Evolutionary conservation across 1,284 basidiomycete genomes (phyloP), one percentile per base, ranked within the genome.

Genomic region (Papiliotrema laurentii): DNA sequence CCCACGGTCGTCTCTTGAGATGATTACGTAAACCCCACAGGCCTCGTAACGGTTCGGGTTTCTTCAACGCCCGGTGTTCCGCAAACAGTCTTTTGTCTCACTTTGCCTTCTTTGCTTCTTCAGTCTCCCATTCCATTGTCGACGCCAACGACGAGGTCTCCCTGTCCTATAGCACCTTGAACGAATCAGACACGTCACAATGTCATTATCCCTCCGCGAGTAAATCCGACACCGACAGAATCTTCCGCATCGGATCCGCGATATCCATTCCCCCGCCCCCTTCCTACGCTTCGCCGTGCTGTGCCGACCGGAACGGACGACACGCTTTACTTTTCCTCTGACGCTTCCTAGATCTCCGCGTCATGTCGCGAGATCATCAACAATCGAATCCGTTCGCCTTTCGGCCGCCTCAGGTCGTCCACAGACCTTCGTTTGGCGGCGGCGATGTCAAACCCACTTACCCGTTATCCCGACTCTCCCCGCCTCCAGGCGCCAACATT

Each of bases 401-500:
- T 21, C 40, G 10, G 7, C 28, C 31, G 4, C 30, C 27, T 31
- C 42, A 33, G 16, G 18, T 10, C 9, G 10, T 13, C 11, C 44
- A 45, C 4, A 28, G 34, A 37, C n/a, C 13, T 3, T 14, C 31
- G n/a, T 30, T n/a, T 10, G 16, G 9, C 6, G 42, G 26, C 28
- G 25, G 18, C 16, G 21, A 25, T 6, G 14, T 47, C n/a, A n/a
- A n/a, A n/a, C n/a, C n/a, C 4, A 7, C 37, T 22, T 37, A 51
- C 26, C 49, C 63, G 5, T 58, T 59, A 1, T 64, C 62, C 7
- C 52, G 63, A 14, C 53, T 70, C 10, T 68, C 68, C 3, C 68
- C 66, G 7, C 59, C 57, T 14, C 57, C 59, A 7, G 56, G 61
- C 7, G 13, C 43, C 47, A 27, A 41, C 48, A 47, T 31, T 6